Conservation (phyloP, 345 rosid genomes). For the Erucastrum elatum region DNA sequence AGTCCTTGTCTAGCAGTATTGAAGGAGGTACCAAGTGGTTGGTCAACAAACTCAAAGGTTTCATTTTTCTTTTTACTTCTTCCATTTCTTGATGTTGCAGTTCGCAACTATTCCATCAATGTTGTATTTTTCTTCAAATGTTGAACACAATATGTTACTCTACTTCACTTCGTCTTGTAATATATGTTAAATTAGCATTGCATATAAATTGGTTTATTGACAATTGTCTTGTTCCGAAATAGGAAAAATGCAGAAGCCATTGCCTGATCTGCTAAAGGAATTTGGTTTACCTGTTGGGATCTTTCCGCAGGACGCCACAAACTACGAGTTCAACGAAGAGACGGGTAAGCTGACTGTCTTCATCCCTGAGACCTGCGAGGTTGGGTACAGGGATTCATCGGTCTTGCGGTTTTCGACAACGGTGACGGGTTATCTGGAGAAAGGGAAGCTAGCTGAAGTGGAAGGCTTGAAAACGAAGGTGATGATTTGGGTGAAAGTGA, state of each 20-base stretch:
- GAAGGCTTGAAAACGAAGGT: constrained; percentile 94
- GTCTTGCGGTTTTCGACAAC: constrained; percentile 69
- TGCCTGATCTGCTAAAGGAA: too few relatives aligned
- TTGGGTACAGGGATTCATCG: constrained; percentile 86
- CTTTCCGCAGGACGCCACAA: too few relatives aligned
- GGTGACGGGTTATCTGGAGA: constrained; percentile 71
- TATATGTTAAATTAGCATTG: not conserved
- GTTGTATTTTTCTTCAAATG: not conserved
- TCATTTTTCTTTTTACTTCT: not conserved
- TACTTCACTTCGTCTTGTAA: not conserved
- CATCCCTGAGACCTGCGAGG: constrained; percentile 69
- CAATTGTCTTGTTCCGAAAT: not conserved
- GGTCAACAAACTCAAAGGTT: constrained; percentile 94
- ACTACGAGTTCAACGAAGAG: too few relatives aligned
- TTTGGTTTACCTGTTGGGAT: too few relatives aligned
- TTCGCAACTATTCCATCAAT: too few relatives aligned
- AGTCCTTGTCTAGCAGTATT: constrained; percentile 82
- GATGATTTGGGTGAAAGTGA: constrained; percentile 88
- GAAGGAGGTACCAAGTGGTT: constrained; percentile 93
- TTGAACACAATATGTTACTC: not conserved
- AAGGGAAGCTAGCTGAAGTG: constrained; percentile 78
- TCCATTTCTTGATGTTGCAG: not conserved
- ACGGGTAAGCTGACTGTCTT: too few relatives aligned
- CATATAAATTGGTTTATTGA: not conserved
- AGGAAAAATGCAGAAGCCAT: too few relatives aligned